Base-by-base conservation (phyloP, 331 rosid species). In the Malus hybrid region DNA sequence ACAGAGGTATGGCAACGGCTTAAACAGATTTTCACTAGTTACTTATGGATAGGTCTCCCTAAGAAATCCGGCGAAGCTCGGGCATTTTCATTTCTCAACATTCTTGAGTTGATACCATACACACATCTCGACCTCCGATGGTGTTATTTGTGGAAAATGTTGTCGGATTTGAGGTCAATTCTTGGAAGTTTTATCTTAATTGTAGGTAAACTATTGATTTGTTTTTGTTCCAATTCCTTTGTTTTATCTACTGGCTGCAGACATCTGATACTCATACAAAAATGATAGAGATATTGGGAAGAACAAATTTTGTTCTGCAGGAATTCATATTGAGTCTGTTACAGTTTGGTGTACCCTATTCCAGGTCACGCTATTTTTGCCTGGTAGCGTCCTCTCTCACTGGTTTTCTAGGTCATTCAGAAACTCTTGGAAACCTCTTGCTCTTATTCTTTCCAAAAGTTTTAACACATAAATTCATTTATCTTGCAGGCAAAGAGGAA, bases 311-410 rank as follows among this genome's bases (percentile, higher is more conserved):
- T 80, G 69, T 74, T 69, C 88, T 84, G 36, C 97, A 87, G 62
- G 99, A 94, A 81, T 94, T 94, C 83, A 94, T 94, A 77, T 83
- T 90, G 71, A 94, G 90, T 79, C 97, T 97, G 7, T 82, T 92
- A 74, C 99, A 94, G 80, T 92, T 94, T 75, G 97, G 96, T 61
- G 87, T 94, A 75, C 99, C 99, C 72, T 94, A 92, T 86, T 92
- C 99, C 22, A 87, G 99, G 88, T 97, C 97, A 19, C 90, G 99
- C 2, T 94, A 92, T 76, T 90, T 94, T 87, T 94, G 97, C 82
- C 86, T 94, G 97, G 97, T 90, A 78, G 20, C 74, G 34, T 77
- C 56, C 79, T 71, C 28, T 74, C 66, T 70, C 34, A 29, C 22
- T 28, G 64, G n/a, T 76, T 76, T 66, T 19, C 46, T 67, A 42